Conservation (phyloP, 139 green algal species). For the Auxenochlorella pyrenoidosa region DNA sequence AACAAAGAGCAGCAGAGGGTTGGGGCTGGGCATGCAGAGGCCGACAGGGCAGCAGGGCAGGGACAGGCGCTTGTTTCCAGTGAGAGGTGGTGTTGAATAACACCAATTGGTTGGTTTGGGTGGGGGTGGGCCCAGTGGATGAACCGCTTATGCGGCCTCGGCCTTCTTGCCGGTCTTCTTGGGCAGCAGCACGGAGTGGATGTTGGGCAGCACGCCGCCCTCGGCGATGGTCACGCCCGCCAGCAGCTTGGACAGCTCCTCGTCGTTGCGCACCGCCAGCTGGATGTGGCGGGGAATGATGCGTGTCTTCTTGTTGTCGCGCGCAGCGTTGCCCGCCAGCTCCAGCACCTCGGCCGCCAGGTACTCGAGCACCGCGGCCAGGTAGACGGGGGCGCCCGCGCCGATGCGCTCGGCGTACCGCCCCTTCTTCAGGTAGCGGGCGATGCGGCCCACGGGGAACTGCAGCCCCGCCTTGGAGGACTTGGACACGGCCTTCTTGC, state of each 20-base stretch:
- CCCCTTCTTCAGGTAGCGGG: constrained; percentile 87
- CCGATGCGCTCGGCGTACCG: constrained; percentile 71
- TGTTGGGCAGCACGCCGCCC: constrained; percentile 92
- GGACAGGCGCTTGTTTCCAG: background rate
- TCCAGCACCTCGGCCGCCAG: constrained; percentile 72
- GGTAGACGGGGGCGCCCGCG: constrained; percentile 36
- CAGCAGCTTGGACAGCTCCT: constrained; percentile 96
- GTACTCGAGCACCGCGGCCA: constrained; percentile 71
- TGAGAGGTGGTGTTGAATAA: too few species aligned
- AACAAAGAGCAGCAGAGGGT: too few species aligned
- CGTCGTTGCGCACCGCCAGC: constrained; percentile 93
- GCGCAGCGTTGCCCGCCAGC: constrained; percentile 68
- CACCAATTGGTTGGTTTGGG: too few species aligned
- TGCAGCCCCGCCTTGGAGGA: constrained; percentile 91
- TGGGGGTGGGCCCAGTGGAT: too few species aligned
- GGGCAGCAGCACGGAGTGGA: constrained; percentile 86
- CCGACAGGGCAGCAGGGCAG: constrained; percentile 44
- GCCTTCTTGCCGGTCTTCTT: constrained; percentile 88
- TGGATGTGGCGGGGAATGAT: constrained; percentile 92
- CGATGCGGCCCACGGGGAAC: constrained; percentile 89
- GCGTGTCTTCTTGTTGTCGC: constrained; percentile 96
- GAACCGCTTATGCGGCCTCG: background rate
- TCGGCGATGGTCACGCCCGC: constrained; percentile 91
- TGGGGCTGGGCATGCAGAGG: too few species aligned
- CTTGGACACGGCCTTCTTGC: constrained; percentile 83